These are phyloP conservation scores for Stephania cephalantha DNA, from an alignment of 164 flowering plant genomes.

Conservation along the genomic window DNA sequence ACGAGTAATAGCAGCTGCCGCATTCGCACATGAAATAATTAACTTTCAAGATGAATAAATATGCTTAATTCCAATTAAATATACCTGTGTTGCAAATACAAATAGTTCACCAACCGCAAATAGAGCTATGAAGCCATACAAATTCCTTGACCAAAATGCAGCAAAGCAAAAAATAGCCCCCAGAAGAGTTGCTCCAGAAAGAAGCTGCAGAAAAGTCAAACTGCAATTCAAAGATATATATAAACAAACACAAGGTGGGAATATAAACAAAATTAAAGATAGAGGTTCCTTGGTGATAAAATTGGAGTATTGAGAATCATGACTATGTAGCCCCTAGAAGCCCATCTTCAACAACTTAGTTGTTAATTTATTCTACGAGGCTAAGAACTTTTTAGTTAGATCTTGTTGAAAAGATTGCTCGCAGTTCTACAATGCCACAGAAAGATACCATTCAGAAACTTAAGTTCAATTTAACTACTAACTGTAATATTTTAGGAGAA, in stretches of 20 bases:
- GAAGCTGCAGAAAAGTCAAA: slow-evolving; percentile 51
- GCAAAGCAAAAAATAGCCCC: slow-evolving; percentile 80
- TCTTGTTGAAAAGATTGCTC: neutral
- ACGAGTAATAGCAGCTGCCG: neutral
- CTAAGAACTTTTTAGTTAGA: neutral
- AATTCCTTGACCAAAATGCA: slow-evolving; percentile 62
- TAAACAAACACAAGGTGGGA: neutral
- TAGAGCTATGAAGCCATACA: slow-evolving; percentile 61
- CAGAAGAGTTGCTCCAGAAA: slow-evolving; percentile 63
- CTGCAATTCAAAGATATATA: neutral
- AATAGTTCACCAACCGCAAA: slow-evolving; percentile 79
- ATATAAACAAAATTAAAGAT: neutral
- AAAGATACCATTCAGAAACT: neutral
- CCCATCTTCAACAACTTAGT: neutral
- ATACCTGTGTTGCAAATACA: slow-evolving; percentile 94
- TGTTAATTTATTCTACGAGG: neutral
- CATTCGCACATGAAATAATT: neutral
- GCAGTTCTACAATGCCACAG: neutral
- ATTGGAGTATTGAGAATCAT: neutral
- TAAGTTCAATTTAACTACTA: too few species aligned
- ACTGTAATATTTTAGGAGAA: too few species aligned
- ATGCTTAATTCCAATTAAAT: neutral
- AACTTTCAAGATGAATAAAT: neutral
- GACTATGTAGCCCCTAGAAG: neutral
- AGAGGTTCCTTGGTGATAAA: neutral